Evolutionary conservation across 2,329 filamentous ascomycete species (phyloP).

Genomic region (Juglanconis sp.): DNA sequence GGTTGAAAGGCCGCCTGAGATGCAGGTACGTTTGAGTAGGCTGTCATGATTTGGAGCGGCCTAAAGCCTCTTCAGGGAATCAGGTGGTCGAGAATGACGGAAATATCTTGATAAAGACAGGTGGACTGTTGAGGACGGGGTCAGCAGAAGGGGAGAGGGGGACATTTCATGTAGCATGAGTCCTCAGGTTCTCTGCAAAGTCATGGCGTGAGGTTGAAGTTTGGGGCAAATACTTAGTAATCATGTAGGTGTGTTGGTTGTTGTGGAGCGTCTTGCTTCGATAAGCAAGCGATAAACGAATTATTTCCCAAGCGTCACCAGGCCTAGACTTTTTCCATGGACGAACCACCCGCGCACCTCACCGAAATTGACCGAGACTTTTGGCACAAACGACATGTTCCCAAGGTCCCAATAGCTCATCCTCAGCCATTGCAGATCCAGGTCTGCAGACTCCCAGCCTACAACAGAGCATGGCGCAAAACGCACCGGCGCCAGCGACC

Average conservation of each 20-base stretch:
- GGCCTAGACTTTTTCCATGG: neutral
- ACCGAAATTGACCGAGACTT: neutral
- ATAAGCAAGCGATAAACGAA: neutral
- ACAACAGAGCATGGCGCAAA: constrained; percentile 17
- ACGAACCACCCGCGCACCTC: neutral
- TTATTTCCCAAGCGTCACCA: neutral
- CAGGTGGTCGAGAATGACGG: too few relatives aligned
- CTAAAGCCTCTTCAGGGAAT: too few relatives aligned
- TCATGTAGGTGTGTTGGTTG: too few relatives aligned
- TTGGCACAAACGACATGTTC: neutral
- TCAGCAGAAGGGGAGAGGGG: neutral
- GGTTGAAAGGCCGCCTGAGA: neutral
- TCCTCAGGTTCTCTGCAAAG: neutral
- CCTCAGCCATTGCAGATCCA: neutral
- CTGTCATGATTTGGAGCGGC: too few relatives aligned
- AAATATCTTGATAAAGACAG: too few relatives aligned
- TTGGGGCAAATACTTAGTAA: neutral
- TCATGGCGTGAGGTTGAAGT: neutral
- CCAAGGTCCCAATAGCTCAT: neutral
- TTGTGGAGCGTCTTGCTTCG: neutral
- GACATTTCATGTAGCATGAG: neutral
- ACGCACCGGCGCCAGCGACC: constrained; percentile 12
- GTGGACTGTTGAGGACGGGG: too few relatives aligned
- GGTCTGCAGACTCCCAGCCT: neutral
- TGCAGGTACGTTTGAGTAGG: neutral